Evolutionary conservation across 163 green algal genomes (phyloP).

Genomic region (Prototheca wickerhamii): DNA sequence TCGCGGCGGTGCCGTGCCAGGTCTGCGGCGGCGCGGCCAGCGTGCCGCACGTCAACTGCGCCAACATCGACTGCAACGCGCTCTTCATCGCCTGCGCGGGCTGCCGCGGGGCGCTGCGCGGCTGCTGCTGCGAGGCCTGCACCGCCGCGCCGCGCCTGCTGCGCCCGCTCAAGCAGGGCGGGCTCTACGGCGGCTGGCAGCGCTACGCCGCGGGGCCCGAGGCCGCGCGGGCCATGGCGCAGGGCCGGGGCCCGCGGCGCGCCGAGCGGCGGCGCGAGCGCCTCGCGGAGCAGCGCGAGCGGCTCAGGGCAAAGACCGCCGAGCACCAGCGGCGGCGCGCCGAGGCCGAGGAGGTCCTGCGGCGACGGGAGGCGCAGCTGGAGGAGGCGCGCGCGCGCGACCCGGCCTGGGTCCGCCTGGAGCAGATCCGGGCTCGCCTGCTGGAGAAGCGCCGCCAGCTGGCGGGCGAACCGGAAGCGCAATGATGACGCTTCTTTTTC

Average conservation of each 20-base stretch:
- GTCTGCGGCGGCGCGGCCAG: constrained; percentile 42
- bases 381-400: background rate
- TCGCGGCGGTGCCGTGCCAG: constrained; percentile 43
- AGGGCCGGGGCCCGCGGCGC: constrained; percentile 21
- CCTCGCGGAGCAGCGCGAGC: constrained; percentile 7
- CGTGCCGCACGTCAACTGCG: constrained; percentile 73
- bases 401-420: background rate
- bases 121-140: constrained; percentile 79
- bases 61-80: constrained; percentile 90
- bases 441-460: background rate
- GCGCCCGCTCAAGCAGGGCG: constrained; percentile 54
- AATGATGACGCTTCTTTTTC: too few relatives aligned
- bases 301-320: constrained; percentile 6
- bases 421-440: background rate
- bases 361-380: background rate
- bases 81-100: constrained; percentile 77
- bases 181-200: constrained; percentile 47
- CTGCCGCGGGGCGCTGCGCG: constrained; percentile 37
- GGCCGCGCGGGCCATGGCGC: constrained; percentile 6
- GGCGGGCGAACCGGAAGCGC: too few relatives aligned
- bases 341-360: constrained; percentile 1
- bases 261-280: constrained; percentile 16
- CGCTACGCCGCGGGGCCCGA: constrained; percentile 13
- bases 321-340: background rate
- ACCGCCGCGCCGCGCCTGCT: constrained; percentile 62